Conservation (phyloP, 1,284 basidiomycete species). For the Ceratorhiza oryzae-sativae region DNA sequence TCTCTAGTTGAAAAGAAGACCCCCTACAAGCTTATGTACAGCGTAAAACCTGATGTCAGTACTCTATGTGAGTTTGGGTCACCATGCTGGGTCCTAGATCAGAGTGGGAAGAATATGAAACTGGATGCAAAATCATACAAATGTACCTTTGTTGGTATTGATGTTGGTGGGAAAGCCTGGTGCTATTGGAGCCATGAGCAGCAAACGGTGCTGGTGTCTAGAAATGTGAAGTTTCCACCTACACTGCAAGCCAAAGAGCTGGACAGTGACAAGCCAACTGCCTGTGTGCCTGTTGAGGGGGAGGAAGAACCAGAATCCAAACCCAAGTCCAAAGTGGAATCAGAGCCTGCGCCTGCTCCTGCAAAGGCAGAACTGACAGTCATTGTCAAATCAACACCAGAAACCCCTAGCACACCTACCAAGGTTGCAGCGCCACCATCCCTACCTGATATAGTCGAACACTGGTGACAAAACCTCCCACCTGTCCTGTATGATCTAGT, state of each 20-base stretch:
- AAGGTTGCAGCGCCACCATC: no score
- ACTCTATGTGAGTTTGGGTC: no score
- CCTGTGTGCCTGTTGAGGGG: conserved; percentile 1
- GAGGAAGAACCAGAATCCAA: not conserved
- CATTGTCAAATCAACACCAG: no score
- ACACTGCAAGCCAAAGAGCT: not conserved
- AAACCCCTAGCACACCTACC: no score
- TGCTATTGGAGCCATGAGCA: conserved; percentile 15
- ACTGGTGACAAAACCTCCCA: no score
- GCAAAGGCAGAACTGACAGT: no score
- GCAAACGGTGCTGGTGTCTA: not conserved
- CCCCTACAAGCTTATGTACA: no score
- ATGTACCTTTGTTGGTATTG: conserved; percentile 2
- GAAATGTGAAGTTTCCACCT: conserved; percentile 18
- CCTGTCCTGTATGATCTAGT: no score
- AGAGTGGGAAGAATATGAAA: conserved; percentile 1
- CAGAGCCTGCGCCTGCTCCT: no score
- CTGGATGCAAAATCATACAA: conserved; percentile 26
- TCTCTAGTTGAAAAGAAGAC: conserved; percentile 33
- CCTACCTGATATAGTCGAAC: no score
- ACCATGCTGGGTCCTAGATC: conserved; percentile 14
- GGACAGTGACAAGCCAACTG: not conserved
- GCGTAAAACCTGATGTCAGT: no score
- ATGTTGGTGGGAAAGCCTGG: not conserved
- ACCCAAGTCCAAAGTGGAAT: no score